Evolutionary conservation across 83 land plant species (phyloP).

Genomic region (Isoetes engelmannii): DNA sequence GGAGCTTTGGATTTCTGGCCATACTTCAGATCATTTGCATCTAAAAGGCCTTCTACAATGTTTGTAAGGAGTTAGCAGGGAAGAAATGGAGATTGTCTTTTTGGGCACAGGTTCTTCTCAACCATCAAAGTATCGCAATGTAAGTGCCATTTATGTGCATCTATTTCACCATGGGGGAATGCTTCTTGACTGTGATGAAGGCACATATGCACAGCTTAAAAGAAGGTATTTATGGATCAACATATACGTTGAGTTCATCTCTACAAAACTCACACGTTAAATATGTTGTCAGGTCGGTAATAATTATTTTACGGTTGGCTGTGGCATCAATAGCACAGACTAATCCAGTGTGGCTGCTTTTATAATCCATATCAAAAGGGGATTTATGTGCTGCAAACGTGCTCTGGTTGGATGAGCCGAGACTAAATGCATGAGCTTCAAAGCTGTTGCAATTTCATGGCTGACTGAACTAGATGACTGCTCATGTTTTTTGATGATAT

Average conservation of each 20-base stretch:
- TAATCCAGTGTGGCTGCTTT: too few species aligned
- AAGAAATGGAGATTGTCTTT: conserved; percentile 89
- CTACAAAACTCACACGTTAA: too few species aligned
- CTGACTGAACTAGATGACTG: too few species aligned
- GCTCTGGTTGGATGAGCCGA: too few species aligned
- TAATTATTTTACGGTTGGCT: too few species aligned
- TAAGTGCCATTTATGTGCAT: conserved; percentile 75
- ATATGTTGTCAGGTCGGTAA: conserved; percentile 18
- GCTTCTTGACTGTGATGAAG: conserved; percentile 97
- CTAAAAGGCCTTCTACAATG: conserved; percentile 47
- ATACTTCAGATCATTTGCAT: not conserved
- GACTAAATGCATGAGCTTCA: too few species aligned
- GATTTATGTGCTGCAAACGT: too few species aligned
- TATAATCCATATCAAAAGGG: too few species aligned
- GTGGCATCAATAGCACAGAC: too few species aligned
- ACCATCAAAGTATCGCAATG: conserved; percentile 98
- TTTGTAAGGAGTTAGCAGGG: conserved; percentile 57
- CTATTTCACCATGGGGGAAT: conserved; percentile 80
- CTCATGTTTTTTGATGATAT: too few species aligned
- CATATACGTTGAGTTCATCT: too few species aligned
- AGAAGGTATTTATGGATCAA: conserved; percentile 51
- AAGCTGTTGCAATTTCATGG: too few species aligned
- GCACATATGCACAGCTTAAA: conserved; percentile 87
- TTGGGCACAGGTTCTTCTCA: conserved; percentile 97
- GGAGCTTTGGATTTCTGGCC: conserved; percentile 41